These are phyloP conservation scores for Rhodotorula taiwanensis DNA, from an alignment of 768 basidiomycete genomes.

Conservation along the genomic window DNA sequence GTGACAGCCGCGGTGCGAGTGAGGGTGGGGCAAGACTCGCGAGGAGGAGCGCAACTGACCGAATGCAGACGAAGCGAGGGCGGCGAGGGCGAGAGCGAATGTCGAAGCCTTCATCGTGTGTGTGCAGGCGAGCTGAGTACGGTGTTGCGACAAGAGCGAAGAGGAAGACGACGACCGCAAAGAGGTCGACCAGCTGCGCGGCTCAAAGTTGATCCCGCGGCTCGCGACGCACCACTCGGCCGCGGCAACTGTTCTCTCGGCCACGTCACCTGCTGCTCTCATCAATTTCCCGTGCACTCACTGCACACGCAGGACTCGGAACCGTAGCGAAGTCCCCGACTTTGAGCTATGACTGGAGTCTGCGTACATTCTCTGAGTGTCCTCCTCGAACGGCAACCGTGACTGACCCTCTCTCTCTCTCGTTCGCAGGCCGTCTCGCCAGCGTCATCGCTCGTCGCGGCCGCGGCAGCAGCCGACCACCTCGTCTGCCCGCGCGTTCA, in stretches of 20 bases:
- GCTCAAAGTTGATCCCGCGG: background rate
- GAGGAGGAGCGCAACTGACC: background rate
- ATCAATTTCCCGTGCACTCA: no score
- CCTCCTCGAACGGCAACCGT: background rate
- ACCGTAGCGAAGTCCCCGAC: no score
- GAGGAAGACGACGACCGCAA: background rate
- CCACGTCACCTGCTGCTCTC: no score
- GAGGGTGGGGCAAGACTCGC: background rate
- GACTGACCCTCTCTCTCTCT: background rate
- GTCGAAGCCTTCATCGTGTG: background rate
- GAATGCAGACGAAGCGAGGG: conserved; percentile 1
- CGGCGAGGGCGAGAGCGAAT: background rate
- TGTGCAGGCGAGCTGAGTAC: background rate
- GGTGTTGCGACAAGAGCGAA: background rate
- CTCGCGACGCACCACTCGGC: background rate
- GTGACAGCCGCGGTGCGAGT: no score
- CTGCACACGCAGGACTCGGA: no score
- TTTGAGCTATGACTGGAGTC: background rate
- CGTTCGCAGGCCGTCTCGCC: conserved; percentile 4
- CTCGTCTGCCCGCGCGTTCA: conserved; percentile 17
- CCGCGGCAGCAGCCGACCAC: background rate
- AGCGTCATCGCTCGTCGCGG: background rate
- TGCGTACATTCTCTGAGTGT: background rate
- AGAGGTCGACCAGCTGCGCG: background rate
- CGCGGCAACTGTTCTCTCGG: no score